Evolutionary conservation across 768 basidiomycete genomes (phyloP), one percentile per base, ranked within the genome.

Genomic region (Exidia glandulosa): DNA sequence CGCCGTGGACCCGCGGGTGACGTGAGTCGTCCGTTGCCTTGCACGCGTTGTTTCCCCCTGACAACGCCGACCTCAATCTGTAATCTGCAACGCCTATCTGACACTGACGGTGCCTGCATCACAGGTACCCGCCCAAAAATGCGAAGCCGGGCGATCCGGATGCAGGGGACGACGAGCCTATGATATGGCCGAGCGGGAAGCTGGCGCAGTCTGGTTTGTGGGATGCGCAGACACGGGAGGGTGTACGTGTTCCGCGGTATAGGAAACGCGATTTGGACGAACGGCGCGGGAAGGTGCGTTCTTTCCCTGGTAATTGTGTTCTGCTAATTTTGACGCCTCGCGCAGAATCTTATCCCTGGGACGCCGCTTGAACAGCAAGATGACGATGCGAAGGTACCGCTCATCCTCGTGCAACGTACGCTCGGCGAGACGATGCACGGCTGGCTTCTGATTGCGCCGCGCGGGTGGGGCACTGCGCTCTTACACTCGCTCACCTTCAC

Each of bases 391-490:
- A 85, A 88, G 19, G 74, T 97, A 16, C 93, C 94, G 2, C 71
- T 94, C 57, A 71, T 97, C 41, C 79, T 99, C 52, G 81, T 94
- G 6, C 92, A 94, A 68, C 83, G 83, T 25, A 86, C 90, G 10
- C 66, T 90, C 25, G 82, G 84, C 10, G 74, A 76, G 63, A 74
- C 78, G 1, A 74, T 92, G 32, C 85, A 93, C 65, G 94, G 94
- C 37, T 96, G 90, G 87, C 92, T 86, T 7, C 74, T 99, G 9
- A 76, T 96, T 50, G 70, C 95, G 33, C 95, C 95, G 2, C 76
- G 83, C 1, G 93, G 91, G 13, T 98, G 94, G 93, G 80, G 82
- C 0, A 95, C 93, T 86, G 79, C 94, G 1, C 92, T 98, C 73
- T 83, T 90, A 63, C 79, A 78, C 41, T 94, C 94, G 2, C 79